Percentiles rank a stretch among this genome's conserved stretches.
Evolutionary conservation across 345 rosid genomes (phyloP).

Genomic region (Salix viminalis): DNA sequence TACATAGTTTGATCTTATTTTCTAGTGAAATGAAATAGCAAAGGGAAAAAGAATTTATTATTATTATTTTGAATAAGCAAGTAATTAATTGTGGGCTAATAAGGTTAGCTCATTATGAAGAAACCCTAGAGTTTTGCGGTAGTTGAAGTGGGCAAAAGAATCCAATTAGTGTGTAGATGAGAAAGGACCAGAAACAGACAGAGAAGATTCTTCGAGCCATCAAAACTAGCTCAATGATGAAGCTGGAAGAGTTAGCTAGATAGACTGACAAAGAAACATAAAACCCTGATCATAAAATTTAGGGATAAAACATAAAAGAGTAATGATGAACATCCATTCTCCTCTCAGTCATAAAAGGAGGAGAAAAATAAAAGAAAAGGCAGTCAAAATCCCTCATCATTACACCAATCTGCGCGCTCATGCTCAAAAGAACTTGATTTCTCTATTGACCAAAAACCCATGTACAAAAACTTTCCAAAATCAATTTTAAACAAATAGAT

Average conservation of each 20-base stretch:
- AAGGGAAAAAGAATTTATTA: not conserved
- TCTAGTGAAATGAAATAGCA: not conserved
- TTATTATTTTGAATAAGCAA: no score
- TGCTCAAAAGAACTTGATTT: constrained; percentile 22
- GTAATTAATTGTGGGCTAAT: no score
- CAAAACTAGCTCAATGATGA: constrained; percentile 37
- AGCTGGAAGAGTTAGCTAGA: constrained; percentile 27
- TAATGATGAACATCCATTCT: constrained; percentile 49
- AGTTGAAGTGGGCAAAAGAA: not conserved
- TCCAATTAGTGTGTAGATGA: constrained; percentile 19
- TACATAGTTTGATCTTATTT: not conserved
- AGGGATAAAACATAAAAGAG: constrained; percentile 18
- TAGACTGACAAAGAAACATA: constrained; percentile 32
- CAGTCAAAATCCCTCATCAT: constrained; percentile 60
- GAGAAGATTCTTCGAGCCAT: constrained; percentile 45
- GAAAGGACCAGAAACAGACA: constrained; percentile 34
- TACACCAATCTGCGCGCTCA: constrained; percentile 50
- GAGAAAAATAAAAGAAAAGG: not conserved
- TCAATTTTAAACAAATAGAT: not conserved
- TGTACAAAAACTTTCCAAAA: not conserved
- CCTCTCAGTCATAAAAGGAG: constrained; percentile 29
- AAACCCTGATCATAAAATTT: constrained; percentile 31
- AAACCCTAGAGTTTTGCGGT: constrained; percentile 6
- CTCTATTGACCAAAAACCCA: constrained; percentile 14
- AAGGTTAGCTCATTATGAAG: not conserved